phyloP scores from a whole-genome alignment of 164 flowering plant species.

The Stephania yunnanensis region DNA sequence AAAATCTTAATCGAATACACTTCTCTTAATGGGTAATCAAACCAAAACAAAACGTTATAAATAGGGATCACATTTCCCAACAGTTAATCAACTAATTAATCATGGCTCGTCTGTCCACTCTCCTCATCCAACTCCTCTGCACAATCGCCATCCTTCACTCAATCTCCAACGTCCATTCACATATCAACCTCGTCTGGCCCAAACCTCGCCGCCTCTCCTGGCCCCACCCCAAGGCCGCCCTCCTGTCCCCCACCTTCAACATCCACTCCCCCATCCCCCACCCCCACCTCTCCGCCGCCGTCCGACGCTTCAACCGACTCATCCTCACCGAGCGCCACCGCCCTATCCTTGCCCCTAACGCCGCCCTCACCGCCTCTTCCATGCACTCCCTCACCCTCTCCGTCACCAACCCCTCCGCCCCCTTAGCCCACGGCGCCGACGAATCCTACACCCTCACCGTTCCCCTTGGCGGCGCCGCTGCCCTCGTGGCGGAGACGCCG shows the following conservation, averaged over 20 bases:
- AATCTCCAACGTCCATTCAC: slow-evolving; percentile 6
- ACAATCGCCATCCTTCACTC: background rate
- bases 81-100: too few species aligned
- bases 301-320: slow-evolving; percentile 33
- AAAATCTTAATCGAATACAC: too few species aligned
- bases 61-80: too few species aligned
- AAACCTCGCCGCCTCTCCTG: slow-evolving; percentile 49
- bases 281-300: slow-evolving; percentile 42
- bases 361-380: slow-evolving; percentile 25
- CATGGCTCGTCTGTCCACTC: too few species aligned
- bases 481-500: slow-evolving; percentile 44
- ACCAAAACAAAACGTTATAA: too few species aligned
- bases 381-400: slow-evolving; percentile 27
- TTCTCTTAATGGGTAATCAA: too few species aligned
- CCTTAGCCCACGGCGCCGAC: slow-evolving; percentile 50
- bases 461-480: slow-evolving; percentile 33
- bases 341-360: slow-evolving; percentile 31
- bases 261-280: slow-evolving; percentile 36
- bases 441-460: slow-evolving; percentile 56
- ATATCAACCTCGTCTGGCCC: slow-evolving; percentile 68
- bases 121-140: too few species aligned
- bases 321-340: slow-evolving; percentile 42
- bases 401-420: slow-evolving; percentile 32
- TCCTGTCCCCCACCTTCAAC: slow-evolving; percentile 40
- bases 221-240: slow-evolving; percentile 37